Conservation (phyloP, 768 basidiomycete species). For the Amanita subjunquillea region DNA sequence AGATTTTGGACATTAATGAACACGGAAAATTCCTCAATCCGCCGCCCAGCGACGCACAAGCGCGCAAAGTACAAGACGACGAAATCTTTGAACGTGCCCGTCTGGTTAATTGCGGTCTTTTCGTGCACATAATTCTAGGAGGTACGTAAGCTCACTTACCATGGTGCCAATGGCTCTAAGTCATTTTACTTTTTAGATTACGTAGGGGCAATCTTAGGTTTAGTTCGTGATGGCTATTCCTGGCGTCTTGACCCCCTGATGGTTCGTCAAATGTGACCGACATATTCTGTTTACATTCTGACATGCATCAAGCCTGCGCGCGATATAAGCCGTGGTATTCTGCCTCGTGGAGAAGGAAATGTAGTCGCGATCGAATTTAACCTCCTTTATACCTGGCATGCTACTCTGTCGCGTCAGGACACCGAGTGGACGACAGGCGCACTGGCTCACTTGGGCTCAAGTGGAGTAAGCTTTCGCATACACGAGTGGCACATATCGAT, state of each 20-base stretch:
- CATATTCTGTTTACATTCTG: neutral
- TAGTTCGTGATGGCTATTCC: conserved; percentile 47
- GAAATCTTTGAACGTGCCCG: conserved; percentile 70
- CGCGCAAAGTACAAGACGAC: conserved; percentile 45
- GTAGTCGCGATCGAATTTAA: conserved; percentile 73
- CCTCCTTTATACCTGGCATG: conserved; percentile 55
- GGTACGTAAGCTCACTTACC: conserved; percentile 17
- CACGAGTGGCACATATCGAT: neutral
- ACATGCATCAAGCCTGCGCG: conserved; percentile 34
- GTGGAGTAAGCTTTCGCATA: conserved; percentile 19
- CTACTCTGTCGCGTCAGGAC: conserved; percentile 46
- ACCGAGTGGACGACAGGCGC: conserved; percentile 40
- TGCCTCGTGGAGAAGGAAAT: conserved; percentile 65
- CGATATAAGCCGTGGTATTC: conserved; percentile 36
- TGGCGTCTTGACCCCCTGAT: conserved; percentile 67
- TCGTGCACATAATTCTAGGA: conserved; percentile 59
- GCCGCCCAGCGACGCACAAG: conserved; percentile 14
- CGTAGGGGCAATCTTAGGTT: conserved; percentile 63
- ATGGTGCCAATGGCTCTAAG: neutral
- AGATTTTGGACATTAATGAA: conserved; percentile 63
- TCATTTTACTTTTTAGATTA: conserved; percentile 35
- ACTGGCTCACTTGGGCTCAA: conserved; percentile 31
- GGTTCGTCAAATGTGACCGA: conserved; percentile 21
- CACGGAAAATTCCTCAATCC: conserved; percentile 28
- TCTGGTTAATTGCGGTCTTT: conserved; percentile 63